Conservation (phyloP, 164 flowering plant species). For the Vitis amurensis region DNA sequence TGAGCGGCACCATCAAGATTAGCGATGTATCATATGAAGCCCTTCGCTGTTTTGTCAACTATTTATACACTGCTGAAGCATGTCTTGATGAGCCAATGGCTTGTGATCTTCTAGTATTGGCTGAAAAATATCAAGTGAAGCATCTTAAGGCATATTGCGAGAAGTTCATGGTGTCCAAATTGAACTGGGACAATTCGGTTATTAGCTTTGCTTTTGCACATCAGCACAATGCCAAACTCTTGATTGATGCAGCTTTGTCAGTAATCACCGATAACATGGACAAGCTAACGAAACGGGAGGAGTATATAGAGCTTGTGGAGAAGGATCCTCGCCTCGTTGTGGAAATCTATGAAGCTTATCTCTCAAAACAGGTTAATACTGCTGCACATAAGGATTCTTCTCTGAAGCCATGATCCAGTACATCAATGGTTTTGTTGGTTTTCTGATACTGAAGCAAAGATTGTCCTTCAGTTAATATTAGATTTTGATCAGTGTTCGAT, state of each 20-base stretch:
- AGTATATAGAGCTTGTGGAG: constrained; percentile 74
- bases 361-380: constrained; percentile 72
- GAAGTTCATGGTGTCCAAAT: constrained; percentile 64
- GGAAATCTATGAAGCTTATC: constrained; percentile 79
- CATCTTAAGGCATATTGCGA: constrained; percentile 79
- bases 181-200: constrained; percentile 70
- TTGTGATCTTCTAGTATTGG: constrained; percentile 67
- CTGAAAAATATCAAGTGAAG: constrained; percentile 86
- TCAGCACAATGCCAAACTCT: constrained; percentile 69
- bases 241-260: constrained; percentile 62
- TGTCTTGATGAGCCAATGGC: constrained; percentile 77
- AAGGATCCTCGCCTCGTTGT: constrained; percentile 83
- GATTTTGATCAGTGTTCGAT: not conserved
- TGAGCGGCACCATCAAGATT: constrained; percentile 78
- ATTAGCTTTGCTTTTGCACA: constrained; percentile 72
- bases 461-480: not conserved
- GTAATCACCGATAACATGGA: constrained; percentile 77
- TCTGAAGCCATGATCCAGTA: not conserved
- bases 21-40: constrained; percentile 70
- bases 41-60: constrained; percentile 68
- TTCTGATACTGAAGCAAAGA: not conserved
- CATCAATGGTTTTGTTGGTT: not conserved
- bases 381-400: constrained; percentile 39
- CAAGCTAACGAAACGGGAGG: constrained; percentile 58
- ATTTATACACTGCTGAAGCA: constrained; percentile 81